A percentile compares a stretch with the other conserved stretches of the same genome.
Conservation (phyloP, 1,284 basidiomycete genomes). For the Cryptococcus jaspeensis region DNA sequence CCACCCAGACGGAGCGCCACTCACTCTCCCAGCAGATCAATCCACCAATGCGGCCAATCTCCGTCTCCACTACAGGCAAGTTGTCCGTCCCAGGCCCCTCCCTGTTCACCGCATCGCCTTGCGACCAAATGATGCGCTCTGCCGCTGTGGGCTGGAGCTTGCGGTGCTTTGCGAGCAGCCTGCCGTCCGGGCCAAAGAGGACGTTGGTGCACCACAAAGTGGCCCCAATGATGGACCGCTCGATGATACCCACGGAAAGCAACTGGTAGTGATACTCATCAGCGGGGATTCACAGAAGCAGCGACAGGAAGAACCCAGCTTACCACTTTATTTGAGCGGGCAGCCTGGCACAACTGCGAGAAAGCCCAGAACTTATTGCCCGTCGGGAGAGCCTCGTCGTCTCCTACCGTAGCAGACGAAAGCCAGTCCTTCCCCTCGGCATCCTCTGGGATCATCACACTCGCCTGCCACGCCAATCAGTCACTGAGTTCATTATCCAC, state of each 20-base stretch:
- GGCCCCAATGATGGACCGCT: slow-evolving; percentile 59
- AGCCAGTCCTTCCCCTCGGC: slow-evolving; percentile 26
- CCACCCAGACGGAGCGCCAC: slow-evolving; percentile 3
- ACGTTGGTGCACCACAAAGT: slow-evolving; percentile 70
- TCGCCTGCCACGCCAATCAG: slow-evolving; percentile 10
- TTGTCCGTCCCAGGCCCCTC: slow-evolving; percentile 46
- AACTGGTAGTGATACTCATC: slow-evolving; percentile 48
- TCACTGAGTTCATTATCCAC: no score
- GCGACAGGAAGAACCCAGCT: not conserved
- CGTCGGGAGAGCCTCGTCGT: slow-evolving; percentile 1
- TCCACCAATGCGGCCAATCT: slow-evolving; percentile 56
- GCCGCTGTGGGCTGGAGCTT: slow-evolving; percentile 69
- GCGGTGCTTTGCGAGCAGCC: slow-evolving; percentile 65
- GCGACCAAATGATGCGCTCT: slow-evolving; percentile 69
- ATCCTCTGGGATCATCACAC: slow-evolving; percentile 21
- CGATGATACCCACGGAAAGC: slow-evolving; percentile 68
- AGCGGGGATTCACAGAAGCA: not conserved
- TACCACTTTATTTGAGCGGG: slow-evolving; percentile 14
- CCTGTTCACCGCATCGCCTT: slow-evolving; percentile 49
- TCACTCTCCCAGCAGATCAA: slow-evolving; percentile 70
- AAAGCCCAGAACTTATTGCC: slow-evolving; percentile 18
- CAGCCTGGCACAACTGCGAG: slow-evolving; percentile 22
- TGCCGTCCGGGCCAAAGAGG: slow-evolving; percentile 62
- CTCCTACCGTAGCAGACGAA: not conserved
- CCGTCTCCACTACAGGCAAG: slow-evolving; percentile 52